Evolutionary conservation across 805 yeast species (phyloP).

Genomic region (Yamadazyma kitorensis): DNA sequence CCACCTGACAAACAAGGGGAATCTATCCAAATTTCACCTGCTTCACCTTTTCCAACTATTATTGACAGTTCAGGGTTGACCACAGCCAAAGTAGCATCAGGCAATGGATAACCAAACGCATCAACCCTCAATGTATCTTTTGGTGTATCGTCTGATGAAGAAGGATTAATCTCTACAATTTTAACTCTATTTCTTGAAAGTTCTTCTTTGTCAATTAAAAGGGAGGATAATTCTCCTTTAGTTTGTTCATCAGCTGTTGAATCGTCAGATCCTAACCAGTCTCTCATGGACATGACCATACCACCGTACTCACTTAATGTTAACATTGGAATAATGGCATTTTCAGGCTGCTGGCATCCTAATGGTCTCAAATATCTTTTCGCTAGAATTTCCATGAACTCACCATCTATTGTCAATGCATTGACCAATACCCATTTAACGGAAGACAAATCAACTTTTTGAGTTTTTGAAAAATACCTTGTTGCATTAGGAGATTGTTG

Average conservation of each 20-base stretch:
- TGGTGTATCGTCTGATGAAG: slow-evolving; percentile 41
- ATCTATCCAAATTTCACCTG: slow-evolving; percentile 98
- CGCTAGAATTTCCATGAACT: slow-evolving; percentile 82
- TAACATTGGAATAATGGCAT: slow-evolving; percentile 82
- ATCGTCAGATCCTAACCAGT: slow-evolving; percentile 55
- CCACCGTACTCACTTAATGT: slow-evolving; percentile 95
- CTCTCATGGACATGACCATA: slow-evolving; percentile 86
- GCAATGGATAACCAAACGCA: slow-evolving; percentile 91
- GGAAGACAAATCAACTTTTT: slow-evolving; percentile 71
- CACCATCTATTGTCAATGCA: slow-evolving; percentile 87
- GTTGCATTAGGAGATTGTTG: slow-evolving; percentile 86
- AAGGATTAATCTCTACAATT: slow-evolving; percentile 59
- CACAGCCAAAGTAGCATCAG: slow-evolving; percentile 89
- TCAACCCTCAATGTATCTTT: slow-evolving; percentile 63
- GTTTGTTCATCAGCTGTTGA: slow-evolving; percentile 30
- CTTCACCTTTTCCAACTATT: slow-evolving; percentile 69
- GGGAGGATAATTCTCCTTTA: slow-evolving; percentile 53
- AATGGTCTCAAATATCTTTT: slow-evolving; percentile 89
- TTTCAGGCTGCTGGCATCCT: slow-evolving; percentile 75
- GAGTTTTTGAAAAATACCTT: slow-evolving; percentile 71
- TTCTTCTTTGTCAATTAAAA: slow-evolving; percentile 69
- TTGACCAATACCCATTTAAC: slow-evolving; percentile 89
- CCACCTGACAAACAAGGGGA: slow-evolving; percentile 90
- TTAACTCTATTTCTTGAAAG: slow-evolving; percentile 70
- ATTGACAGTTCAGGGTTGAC: slow-evolving; percentile 90